Evolutionary conservation across 768 basidiomycete species (phyloP), one percentile per base, ranked within the genome.

Genomic region (Amanita rubescens): DNA sequence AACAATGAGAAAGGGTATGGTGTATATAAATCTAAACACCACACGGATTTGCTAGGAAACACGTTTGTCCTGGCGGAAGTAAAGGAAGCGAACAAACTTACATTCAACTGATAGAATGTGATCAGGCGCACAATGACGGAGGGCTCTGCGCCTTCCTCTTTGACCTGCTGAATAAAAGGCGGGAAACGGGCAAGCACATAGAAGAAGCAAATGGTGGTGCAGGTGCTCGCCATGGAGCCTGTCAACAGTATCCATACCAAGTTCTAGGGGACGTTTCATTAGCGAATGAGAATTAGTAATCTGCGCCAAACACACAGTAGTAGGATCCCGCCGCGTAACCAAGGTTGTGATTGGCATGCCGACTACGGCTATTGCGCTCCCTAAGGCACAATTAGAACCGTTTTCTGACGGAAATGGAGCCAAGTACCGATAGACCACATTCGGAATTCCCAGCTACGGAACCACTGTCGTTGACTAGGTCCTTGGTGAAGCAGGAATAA

Each of bases 401-500:
- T 27, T 44, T 43, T 25, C 48, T 8, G 53, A 37, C 27, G 54
- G 35, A 34, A 10, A 20, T 17, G 11, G 19, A 41, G 19, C 15
- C 15, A 68, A 75, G 30, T 63, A 87, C 87, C 84, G 42, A 80
- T 63, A 53, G 75, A 81, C 90, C 90, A 92, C 15, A 79, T 62
- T 41, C 75, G 75, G 64, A 84, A 91, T 66, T 92, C 88, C 79
- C 81, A 82, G 63, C 87, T 87, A 20, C 79, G 71, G 65, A 91
- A 91, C 90, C 90, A 92, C 30, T 80, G 73, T 3, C 82, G 79
- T 61, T 82, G 79, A 41, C 73, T 69, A 0, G 85, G 84, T 3
- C 85, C 84, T 68, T 90, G 89, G 57, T 89, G 79, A 27, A 90
- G 75, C 19, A 92, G 76, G 65, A 91, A 92, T 25, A 91, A 62